Base-by-base conservation (phyloP, 108 stramenopile species). In the Craspedostauros australis region DNA sequence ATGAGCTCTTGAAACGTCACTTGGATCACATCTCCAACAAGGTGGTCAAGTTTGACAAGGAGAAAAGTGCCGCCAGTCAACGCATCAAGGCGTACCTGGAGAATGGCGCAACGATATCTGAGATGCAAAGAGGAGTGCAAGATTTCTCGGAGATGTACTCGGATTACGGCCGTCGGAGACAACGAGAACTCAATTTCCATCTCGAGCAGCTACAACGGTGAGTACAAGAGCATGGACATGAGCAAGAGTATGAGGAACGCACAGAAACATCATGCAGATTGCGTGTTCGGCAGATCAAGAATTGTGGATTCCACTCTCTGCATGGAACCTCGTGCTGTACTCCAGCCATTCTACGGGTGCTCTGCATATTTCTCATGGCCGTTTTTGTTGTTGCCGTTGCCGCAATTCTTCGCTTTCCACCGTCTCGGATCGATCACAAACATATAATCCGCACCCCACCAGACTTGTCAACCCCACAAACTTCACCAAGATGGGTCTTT, bases 401-500 rank as follows among this genome's bases (percentile, higher is more conserved):
- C 4, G 9, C 49, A 31, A 7, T 47, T 47, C 25, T 15, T 48
- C 24, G 11, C 33, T 11, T 26, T 31, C 33, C 24, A 39, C 34
- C 51, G 9, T 15, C 54, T 24, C n/a, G n/a, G n/a, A n/a, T n/a
- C n/a, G n/a, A n/a, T 16, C 49, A n/a, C 7, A 16, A 46, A 25
- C 44, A 23, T n/a, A 12, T 46, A n/a, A n/a, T n/a, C n/a, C n/a
- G n/a, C n/a, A n/a, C n/a, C n/a, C 21, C 40, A 28, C 2, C 18
- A 70, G 79, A 58, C 50, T 82, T 16, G 81, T 69, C 6, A 74
- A 80, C 24, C 92, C 92, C 3, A 86, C 86, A 9, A 84, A 81
- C 38, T 86, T 88, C 23, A 94, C 92, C 2, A 94, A 94, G 64
- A 84, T 94, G 86, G 80, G 77, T 37, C 56, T 90, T 4, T 94